phyloP scores from a whole-genome alignment of 768 basidiomycete genomes.

The Rhodocollybia butyracea region DNA sequence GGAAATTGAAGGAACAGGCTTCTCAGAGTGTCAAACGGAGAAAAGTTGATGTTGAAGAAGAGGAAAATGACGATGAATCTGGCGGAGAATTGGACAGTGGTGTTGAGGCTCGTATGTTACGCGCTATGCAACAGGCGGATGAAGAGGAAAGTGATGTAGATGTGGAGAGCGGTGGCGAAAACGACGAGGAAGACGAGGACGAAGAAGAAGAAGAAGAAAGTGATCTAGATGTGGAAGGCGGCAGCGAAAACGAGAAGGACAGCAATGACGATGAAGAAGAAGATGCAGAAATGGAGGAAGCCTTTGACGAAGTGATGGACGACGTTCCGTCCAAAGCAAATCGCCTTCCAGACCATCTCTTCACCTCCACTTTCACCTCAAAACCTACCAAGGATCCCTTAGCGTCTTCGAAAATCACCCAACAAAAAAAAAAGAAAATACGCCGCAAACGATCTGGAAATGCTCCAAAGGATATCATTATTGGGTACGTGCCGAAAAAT shows the following conservation, averaged over 20 bases:
- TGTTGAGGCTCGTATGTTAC: too few species aligned
- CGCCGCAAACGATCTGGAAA: background rate
- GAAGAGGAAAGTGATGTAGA: background rate
- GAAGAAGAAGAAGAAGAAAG: background rate
- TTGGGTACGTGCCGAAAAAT: background rate
- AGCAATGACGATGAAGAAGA: background rate
- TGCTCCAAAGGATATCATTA: background rate
- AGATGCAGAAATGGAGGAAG: background rate
- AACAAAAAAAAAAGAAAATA: background rate
- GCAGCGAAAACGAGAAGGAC: background rate
- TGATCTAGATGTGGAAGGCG: background rate
- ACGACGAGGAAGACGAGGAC: background rate
- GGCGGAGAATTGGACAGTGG: background rate
- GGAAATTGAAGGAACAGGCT: constrained; percentile 1
- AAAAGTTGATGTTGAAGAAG: background rate
- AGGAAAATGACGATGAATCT: background rate
- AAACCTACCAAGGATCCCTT: background rate
- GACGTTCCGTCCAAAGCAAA: background rate
- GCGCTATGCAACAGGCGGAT: too few species aligned
- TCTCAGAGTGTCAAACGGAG: background rate
- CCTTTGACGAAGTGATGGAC: background rate
- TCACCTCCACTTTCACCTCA: background rate
- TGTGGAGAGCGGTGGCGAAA: background rate
- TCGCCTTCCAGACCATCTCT: constrained; percentile 2
- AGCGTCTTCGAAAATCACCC: background rate